Percentiles rank a stretch among this genome's conserved stretches.
Conservation (phyloP, 305 asterid species). For the Ilex paraguariensis region DNA sequence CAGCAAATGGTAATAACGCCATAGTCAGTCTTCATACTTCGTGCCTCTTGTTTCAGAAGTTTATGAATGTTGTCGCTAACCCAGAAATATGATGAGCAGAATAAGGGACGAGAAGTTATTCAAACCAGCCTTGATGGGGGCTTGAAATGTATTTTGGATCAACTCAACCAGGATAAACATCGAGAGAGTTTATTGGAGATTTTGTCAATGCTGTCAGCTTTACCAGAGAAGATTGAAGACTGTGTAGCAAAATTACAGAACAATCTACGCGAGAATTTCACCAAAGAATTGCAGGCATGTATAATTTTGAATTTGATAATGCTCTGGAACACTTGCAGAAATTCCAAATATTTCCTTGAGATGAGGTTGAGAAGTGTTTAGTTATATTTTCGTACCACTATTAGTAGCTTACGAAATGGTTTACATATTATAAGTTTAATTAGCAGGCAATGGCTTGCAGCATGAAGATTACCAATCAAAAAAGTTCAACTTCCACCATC, state of each 20-base stretch:
- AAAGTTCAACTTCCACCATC: conserved; percentile 29
- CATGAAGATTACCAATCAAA: conserved; percentile 34
- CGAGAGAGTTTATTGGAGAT: conserved; percentile 41
- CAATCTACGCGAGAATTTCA: conserved; percentile 45
- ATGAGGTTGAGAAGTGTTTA: not conserved
- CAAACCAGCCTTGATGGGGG: conserved; percentile 47
- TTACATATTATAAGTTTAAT: conserved; percentile 17
- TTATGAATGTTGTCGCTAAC: conserved; percentile 22
- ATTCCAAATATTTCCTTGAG: not conserved
- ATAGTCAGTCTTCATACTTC: conserved; percentile 18
- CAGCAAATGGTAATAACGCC: conserved; percentile 56
- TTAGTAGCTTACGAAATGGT: conserved; percentile 11
- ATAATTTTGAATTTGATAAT: conserved; percentile 5
- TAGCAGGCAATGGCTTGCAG: conserved; percentile 52
- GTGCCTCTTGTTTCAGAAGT: conserved; percentile 11
- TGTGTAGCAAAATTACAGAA: conserved; percentile 46
- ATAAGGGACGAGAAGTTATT: conserved; percentile 73
- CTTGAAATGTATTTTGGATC: conserved; percentile 51
- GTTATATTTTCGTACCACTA: conserved; percentile 3
- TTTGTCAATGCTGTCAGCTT: conserved; percentile 39
- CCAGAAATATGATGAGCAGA: conserved; percentile 35
- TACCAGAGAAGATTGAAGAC: conserved; percentile 53
- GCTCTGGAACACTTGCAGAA: not conserved
- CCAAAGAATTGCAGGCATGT: conserved; percentile 74
- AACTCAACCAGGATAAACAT: conserved; percentile 39